Base-by-base conservation (phyloP, 805 yeast genomes). In the Deakozyma indianensis region DNA sequence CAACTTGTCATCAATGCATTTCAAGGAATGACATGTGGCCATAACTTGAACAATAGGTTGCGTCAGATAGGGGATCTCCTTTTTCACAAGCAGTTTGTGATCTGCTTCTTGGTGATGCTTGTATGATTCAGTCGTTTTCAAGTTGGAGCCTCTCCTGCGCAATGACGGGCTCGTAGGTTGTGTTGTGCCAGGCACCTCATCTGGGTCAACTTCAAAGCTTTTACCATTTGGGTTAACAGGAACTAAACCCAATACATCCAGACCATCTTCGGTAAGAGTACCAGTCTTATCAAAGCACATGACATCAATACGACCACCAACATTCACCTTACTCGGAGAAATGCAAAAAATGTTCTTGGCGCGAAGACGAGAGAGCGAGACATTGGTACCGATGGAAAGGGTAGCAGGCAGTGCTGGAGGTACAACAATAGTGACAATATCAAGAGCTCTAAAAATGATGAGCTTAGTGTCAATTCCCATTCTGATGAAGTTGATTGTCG, bases 401-500 rank as follows among this genome's bases (percentile, higher is more conserved):
- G 99, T 92, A 0, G 98, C 98, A 0, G 99, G 99, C 41, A 92
- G 70, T 0, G 98, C 98, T 1, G 99, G 99, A 1, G 99, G 99
- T 1, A 92, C 96, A 4, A 92, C 98, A 59, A 92, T 87, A 0
- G 99, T 92, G 45, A 92, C 81, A 44, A 92, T 75, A 64, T 92
- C 99, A 46, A 92, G 67, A 0, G 97, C 97, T 53, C 99, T 74
- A 46, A 92, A 66, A 3, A 88, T 70, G 68, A 92, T 90, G 29
- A 81, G 63, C 42, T 69, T 69, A 50, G 73, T 73, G 3, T 81
- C 78, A 32, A 92, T 62, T 0, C 94, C 92, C 49, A 92, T 64
- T 53, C 75, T 69, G 48, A 90, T 72, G 60, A 92, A 92, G 57
- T 86, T 84, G 50, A 80, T 68, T 2, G 95, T 84, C 38, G 95